Percentiles rank a stretch among this genome's conserved stretches.
Conservation (phyloP, 768 basidiomycete species). For the Leccinum fibrillosum region DNA sequence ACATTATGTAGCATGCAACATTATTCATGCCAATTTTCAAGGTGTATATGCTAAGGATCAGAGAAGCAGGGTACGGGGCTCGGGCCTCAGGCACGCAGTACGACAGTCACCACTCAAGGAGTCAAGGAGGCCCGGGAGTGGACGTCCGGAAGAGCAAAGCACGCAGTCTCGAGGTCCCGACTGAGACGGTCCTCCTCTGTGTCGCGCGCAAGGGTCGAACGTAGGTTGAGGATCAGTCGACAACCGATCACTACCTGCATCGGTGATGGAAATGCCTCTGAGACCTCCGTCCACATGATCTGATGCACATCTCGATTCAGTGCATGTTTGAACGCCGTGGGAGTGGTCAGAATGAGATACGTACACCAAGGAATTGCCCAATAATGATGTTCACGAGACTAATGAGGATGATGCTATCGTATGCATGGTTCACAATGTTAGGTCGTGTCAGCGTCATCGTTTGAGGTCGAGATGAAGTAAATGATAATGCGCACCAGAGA, state of each 20-base stretch:
- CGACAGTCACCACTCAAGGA: neutral
- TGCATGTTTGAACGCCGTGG: too few relatives aligned
- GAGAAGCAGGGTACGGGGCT: neutral
- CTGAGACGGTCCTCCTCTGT: neutral
- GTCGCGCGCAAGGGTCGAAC: neutral
- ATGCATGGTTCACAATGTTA: neutral
- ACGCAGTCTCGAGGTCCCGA: neutral
- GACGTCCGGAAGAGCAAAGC: neutral
- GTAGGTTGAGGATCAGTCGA: neutral
- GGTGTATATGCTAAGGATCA: neutral
- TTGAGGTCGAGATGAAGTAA: neutral
- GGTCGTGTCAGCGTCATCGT: neutral
- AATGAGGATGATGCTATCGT: neutral
- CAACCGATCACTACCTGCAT: neutral
- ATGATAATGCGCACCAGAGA: neutral
- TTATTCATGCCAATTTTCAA: neutral
- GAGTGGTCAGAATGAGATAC: neutral
- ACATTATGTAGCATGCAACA: neutral
- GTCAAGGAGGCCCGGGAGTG: neutral
- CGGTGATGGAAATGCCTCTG: conserved; percentile 1
- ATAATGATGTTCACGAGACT: neutral
- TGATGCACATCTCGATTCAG: neutral
- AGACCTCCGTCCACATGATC: conserved; percentile 4
- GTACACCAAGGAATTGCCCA: conserved; percentile 4
- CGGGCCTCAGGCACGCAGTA: neutral